Percentiles rank a stretch among this genome's conserved stretches.
These are phyloP conservation scores for Pseudogymnoascus sp. DNA, from an alignment of 2,329 filamentous ascomycete species.

Conservation along the genomic window DNA sequence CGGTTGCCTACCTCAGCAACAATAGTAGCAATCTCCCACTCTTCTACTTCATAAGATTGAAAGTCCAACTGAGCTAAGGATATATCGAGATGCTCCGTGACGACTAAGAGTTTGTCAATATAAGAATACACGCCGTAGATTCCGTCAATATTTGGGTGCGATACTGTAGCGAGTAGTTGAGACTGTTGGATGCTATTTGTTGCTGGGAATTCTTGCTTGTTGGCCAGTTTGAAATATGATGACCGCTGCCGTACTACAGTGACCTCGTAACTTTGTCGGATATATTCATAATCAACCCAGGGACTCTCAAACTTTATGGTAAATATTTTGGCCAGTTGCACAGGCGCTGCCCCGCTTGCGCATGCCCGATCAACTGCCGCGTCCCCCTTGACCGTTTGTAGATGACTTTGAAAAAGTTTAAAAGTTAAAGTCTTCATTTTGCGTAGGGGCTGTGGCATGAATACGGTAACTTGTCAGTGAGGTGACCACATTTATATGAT, in stretches of 20 bases:
- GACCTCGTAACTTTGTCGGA: neutral
- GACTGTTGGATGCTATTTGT: neutral
- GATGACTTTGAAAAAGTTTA: neutral
- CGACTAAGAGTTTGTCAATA: conserved; percentile 1
- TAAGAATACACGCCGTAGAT: conserved; percentile 8
- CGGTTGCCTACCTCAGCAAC: neutral
- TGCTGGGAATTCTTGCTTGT: neutral
- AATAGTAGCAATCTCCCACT: conserved; percentile 3
- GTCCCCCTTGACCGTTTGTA: neutral
- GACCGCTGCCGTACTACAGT: neutral
- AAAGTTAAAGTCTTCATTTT: neutral
- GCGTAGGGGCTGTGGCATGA: neutral
- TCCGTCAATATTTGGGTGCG: neutral
- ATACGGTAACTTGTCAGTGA: neutral
- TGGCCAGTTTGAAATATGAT: conserved; percentile 5
- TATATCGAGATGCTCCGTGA: conserved; percentile 8
- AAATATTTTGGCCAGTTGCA: neutral
- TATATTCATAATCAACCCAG: neutral
- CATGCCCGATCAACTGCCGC: neutral
- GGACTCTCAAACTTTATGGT: neutral
- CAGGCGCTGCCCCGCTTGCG: neutral
- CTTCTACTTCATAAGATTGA: neutral
- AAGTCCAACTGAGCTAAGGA: conserved; percentile 5
- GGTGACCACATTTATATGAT: neutral
- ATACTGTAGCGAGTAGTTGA: neutral